Evolutionary conservation across 805 yeast genomes (phyloP), one percentile per base, ranked within the genome.

Genomic region (Suhomyces tanzawaensis): DNA sequence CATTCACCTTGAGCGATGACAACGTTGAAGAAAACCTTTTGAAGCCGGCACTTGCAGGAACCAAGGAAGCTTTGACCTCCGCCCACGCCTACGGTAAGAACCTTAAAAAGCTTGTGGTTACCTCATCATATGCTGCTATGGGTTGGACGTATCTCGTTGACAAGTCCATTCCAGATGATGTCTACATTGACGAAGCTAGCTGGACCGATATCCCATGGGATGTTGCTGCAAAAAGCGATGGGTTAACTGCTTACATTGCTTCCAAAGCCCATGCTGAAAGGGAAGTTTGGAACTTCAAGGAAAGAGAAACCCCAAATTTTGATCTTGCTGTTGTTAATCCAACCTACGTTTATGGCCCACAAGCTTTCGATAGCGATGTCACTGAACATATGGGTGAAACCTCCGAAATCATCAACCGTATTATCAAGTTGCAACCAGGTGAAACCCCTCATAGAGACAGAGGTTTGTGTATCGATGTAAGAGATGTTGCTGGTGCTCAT

Each of bases 251-350:
- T 3, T 79, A 79, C 56, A 48, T 71, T 38, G 85, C 77, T 4
- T 76, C 84, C n/a, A 79, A 78, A 56, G 76, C 72, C 29, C 70
- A 73, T 42, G 83, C 85, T 14, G 86, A 81, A 52, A 57, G 62
- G 36, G 71, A 76, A 2, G 84, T 82, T 4, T 79, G 87, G 82
- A 70, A 75, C 3, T 70, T 64, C n/a, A 63, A 74, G 32, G 49
- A 67, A 14, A 44, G 54, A 18, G 57, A 60, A 29, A 55, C 53
- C 32, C 61, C 69, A 7, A 12, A 32, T 3, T 40, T 32, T 18
- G 42, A 24, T 45, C 43, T 65, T 22, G 36, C 58, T 5, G 48
- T 58, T 1, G 63, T 65, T n/a, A 58, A 58, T 36, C 72, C 72
- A 3, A 62, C 57, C 11, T 63, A 52, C 37, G 71, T 66, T 2